Percentiles rank a stretch among this genome's conserved stretches.
Evolutionary conservation across 495 filamentous ascomycete species (phyloP).

Genomic region (Trichoderma orchidacearum): DNA sequence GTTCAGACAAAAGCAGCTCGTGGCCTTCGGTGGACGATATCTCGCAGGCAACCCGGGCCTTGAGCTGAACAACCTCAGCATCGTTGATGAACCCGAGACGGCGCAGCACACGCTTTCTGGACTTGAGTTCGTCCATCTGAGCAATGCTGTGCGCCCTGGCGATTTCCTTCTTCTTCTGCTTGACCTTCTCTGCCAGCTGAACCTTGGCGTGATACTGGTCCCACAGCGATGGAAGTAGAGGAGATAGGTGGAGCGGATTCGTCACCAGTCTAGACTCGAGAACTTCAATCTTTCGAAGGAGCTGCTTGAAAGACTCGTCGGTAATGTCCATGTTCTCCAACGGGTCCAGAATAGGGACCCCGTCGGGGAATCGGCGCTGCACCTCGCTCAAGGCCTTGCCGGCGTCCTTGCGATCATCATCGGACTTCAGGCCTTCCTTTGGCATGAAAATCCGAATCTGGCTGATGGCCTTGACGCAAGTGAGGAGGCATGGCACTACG

Average conservation of each 20-base stretch:
- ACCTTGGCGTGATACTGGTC: conserved; percentile 74
- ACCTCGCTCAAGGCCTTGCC: conserved; percentile 58
- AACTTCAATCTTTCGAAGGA: conserved; percentile 91
- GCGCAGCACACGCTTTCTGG: conserved; percentile 87
- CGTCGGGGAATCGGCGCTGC: conserved; percentile 79
- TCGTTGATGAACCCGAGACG: conserved; percentile 95
- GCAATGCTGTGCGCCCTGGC: conserved; percentile 67
- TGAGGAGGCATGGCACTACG: conserved; percentile 75
- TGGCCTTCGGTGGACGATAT: conserved; percentile 76
- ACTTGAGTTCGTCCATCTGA: conserved; percentile 91
- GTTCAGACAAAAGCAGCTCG: conserved; percentile 79
- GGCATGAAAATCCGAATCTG: conserved; percentile 70
- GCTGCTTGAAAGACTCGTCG: conserved; percentile 84
- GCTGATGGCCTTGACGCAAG: conserved; percentile 63
- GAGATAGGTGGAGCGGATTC: conserved; percentile 83
- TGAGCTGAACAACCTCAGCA: conserved; percentile 82
- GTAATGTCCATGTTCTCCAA: conserved; percentile 89
- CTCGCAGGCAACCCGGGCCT: conserved; percentile 92
- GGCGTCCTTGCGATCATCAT: conserved; percentile 47
- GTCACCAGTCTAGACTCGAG: conserved; percentile 80
- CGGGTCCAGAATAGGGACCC: conserved; percentile 74
- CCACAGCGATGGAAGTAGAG: conserved; percentile 67
- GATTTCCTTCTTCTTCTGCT: conserved; percentile 75
- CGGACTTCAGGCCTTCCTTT: conserved; percentile 44
- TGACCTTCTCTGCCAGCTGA: conserved; percentile 61